Conservation (phyloP, 257 asterid species). For the Ballota nigra region DNA sequence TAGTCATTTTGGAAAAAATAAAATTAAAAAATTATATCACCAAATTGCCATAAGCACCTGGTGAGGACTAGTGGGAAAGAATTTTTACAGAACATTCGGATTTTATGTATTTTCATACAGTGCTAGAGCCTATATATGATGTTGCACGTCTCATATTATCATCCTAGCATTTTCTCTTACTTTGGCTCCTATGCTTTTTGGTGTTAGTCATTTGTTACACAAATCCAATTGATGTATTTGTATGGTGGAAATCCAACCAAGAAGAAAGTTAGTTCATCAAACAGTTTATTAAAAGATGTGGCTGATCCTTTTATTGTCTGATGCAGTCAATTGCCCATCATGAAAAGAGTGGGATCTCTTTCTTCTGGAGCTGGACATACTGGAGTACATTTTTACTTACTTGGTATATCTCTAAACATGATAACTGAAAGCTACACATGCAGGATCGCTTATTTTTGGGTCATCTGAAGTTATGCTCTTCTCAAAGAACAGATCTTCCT, state of each 20-base stretch:
- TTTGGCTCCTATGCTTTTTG: neutral
- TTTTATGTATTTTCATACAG: neutral
- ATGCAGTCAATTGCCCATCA: constrained; percentile 49
- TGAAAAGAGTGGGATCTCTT: constrained; percentile 56
- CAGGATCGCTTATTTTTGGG: neutral
- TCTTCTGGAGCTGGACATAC: constrained; percentile 86
- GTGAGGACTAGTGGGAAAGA: neutral
- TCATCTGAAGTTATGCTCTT: neutral
- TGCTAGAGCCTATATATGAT: neutral
- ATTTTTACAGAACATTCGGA: neutral
- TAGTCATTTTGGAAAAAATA: neutral
- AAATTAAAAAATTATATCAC: neutral
- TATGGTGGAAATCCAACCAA: neutral
- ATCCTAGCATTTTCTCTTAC: constrained; percentile 1
- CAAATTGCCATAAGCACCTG: neutral
- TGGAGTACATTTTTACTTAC: constrained; percentile 84
- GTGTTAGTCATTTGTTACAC: neutral
- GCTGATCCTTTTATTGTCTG: constrained; percentile 6
- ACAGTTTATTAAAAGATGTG: neutral
- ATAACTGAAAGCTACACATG: neutral
- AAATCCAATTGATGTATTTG: neutral
- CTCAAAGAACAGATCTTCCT: neutral
- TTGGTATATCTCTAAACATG: constrained; percentile 43
- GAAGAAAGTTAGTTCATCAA: neutral
- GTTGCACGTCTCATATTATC: neutral